phyloP scores from a whole-genome alignment of 1,139 yeast genomes.

The Debaryomycetaceae sp. region DNA sequence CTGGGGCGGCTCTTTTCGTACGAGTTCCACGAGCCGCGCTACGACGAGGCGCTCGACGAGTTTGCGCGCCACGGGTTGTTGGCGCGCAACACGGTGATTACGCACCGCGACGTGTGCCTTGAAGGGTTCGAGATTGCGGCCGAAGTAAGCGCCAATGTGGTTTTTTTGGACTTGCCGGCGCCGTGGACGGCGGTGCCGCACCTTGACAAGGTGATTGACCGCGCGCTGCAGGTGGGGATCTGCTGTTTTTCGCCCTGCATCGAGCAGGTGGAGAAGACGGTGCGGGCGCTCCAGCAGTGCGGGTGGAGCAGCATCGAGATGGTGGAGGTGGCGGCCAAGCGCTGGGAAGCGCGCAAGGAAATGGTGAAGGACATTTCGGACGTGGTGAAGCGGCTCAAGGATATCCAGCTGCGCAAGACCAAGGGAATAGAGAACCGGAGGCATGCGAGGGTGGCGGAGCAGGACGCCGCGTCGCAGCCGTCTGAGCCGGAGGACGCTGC shows the following conservation, averaged over 20 bases:
- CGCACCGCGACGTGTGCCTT: constrained; percentile 90
- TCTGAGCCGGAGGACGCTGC: constrained; percentile 10
- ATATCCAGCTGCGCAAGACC: constrained; percentile 69
- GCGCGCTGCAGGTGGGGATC: constrained; percentile 52
- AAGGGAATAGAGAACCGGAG: constrained; percentile 68
- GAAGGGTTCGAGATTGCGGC: constrained; percentile 66
- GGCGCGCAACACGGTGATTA: constrained; percentile 47
- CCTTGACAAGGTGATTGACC: constrained; percentile 56
- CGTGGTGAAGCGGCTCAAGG: constrained; percentile 75
- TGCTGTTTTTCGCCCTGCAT: constrained; percentile 98
- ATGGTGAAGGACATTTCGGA: constrained; percentile 82
- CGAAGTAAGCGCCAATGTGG: constrained; percentile 55
- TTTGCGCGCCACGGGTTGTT: constrained; percentile 66
- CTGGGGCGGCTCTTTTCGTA: constrained; percentile 71
- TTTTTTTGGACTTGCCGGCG: constrained; percentile 90
- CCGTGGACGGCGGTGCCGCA: constrained; percentile 96
- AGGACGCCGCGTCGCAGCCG: constrained; percentile 13
- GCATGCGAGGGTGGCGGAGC: constrained; percentile 19
- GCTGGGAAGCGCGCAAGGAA: constrained; percentile 89
- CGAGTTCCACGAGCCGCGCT: constrained; percentile 89
- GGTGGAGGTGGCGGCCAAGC: constrained; percentile 83
- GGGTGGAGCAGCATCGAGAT: constrained; percentile 92
- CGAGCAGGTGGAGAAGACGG: constrained; percentile 89
- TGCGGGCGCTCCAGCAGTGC: constrained; percentile 62
- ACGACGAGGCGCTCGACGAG: constrained; percentile 71